Conservation (phyloP, 306 rosid species). For the Styphnolobium japonicum region DNA sequence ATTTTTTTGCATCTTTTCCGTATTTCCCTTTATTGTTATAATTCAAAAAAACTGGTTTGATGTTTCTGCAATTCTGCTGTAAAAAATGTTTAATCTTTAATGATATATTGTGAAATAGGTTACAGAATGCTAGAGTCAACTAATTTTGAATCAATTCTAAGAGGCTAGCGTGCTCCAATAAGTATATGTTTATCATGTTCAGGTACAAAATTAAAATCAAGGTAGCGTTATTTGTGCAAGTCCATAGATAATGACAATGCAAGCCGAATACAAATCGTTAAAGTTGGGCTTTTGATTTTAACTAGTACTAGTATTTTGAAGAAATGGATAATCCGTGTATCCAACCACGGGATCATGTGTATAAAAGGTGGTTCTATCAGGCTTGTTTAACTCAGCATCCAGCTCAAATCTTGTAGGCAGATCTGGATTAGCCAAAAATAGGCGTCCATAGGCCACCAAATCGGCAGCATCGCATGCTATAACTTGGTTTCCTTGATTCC, state of each 20-base stretch:
- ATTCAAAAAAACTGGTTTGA: too few relatives aligned
- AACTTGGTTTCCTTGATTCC: constrained; percentile 42
- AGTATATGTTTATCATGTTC: too few relatives aligned
- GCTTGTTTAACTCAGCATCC: constrained; percentile 38
- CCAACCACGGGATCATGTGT: constrained; percentile 38
- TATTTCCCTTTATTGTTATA: too few relatives aligned
- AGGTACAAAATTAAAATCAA: too few relatives aligned
- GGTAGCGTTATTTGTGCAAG: neutral
- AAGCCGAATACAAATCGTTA: neutral
- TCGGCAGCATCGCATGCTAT: constrained; percentile 28
- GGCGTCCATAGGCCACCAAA: constrained; percentile 49
- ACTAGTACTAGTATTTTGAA: neutral
- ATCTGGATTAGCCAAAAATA: constrained; percentile 60
- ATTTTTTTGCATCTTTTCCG: too few relatives aligned
- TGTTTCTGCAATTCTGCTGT: too few relatives aligned
- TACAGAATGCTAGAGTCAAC: too few relatives aligned
- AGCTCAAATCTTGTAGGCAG: constrained; percentile 45
- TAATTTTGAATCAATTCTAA: too few relatives aligned
- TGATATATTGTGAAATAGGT: too few relatives aligned
- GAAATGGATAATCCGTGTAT: constrained; percentile 54
- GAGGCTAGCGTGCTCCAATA: too few relatives aligned
- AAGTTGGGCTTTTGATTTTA: neutral
- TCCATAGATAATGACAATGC: neutral
- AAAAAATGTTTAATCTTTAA: too few relatives aligned
- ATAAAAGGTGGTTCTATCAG: constrained; percentile 35